Conservation (phyloP, 139 green algal species). For the Picochlorum sp. region DNA sequence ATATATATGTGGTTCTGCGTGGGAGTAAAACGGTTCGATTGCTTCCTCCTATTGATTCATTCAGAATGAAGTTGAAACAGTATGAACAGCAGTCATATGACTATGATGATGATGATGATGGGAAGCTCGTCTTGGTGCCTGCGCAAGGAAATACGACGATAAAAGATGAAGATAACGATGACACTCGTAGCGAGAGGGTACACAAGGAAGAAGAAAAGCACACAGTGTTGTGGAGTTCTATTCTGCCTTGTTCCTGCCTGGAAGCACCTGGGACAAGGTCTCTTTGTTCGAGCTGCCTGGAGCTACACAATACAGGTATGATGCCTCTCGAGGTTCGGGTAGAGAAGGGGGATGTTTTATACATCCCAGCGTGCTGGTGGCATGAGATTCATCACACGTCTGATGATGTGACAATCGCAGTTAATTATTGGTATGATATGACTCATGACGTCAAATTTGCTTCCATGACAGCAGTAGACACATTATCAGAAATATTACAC, state of each 20-base stretch:
- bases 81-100: constrained; percentile 11
- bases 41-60: constrained; percentile 61
- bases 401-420: constrained; percentile 50
- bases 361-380: constrained; percentile 68
- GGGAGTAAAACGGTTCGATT: constrained; percentile 67
- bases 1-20: constrained; percentile 69
- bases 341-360: constrained; percentile 56
- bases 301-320: background rate
- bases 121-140: background rate
- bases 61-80: constrained; percentile 45
- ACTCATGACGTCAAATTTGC: constrained; percentile 48
- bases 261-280: background rate
- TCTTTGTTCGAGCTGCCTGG: background rate
- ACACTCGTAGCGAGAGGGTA: too few relatives aligned
- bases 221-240: background rate
- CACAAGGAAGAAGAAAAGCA: too few relatives aligned
- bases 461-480: constrained; percentile 42
- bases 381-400: constrained; percentile 43
- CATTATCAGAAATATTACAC: constrained; percentile 13
- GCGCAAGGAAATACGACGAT: background rate
- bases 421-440: constrained; percentile 87
- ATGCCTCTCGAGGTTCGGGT: constrained; percentile 37
- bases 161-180: too few relatives aligned
- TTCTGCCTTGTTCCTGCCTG: background rate
- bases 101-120: background rate